These are phyloP conservation scores for Mucor lusitanicus DNA, from an alignment of 371 early-diverging fungal species.

Conservation along the genomic window DNA sequence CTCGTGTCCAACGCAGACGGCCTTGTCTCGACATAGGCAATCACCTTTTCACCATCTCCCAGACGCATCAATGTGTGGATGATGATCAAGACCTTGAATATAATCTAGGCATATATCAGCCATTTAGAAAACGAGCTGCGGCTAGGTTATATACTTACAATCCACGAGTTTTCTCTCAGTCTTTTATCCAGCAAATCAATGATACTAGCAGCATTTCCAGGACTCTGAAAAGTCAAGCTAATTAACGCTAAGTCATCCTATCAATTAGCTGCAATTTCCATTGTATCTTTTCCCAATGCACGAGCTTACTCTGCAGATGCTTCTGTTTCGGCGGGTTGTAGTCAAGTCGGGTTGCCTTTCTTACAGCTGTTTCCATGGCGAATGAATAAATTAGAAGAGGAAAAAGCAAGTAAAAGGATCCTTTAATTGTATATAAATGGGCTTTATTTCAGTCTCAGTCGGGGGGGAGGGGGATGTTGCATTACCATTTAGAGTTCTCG, in stretches of 20 bases:
- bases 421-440: no score
- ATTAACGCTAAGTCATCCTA: constrained; percentile 42
- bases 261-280: neutral
- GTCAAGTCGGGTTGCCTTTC: constrained; percentile 80
- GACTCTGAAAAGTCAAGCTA: constrained; percentile 47
- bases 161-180: constrained; percentile 78
- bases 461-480: neutral
- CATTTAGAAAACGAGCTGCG: neutral
- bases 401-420: neutral
- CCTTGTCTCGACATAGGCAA: constrained; percentile 68
- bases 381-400: neutral
- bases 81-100: constrained; percentile 86
- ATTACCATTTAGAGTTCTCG: neutral
- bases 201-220: constrained; percentile 60
- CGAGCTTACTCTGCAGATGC: constrained; percentile 75
- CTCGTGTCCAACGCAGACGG: constrained; percentile 60
- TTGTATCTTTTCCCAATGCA: neutral
- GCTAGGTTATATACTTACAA: constrained; percentile 49
- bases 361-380: constrained; percentile 73
- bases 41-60: constrained; percentile 72
- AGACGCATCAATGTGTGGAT: constrained; percentile 86
- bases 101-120: constrained; percentile 66
- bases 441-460: neutral
- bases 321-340: constrained; percentile 82
- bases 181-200: constrained; percentile 60